A percentile compares a stretch with the other conserved stretches of the same genome.
Conservation (phyloP, 306 rosid species). For the Sicyos edulis region DNA sequence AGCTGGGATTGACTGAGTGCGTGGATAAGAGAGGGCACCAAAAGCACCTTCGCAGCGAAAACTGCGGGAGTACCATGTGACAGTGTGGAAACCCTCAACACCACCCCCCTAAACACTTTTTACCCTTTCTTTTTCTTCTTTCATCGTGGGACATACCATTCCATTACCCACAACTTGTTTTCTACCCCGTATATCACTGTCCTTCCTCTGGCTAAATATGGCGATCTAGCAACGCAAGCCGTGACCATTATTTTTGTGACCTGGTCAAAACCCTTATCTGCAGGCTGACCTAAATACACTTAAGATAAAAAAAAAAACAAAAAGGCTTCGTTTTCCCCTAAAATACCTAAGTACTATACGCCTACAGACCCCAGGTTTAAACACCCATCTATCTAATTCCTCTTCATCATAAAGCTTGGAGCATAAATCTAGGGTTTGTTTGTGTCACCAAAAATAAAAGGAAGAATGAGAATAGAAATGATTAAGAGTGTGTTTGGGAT, state of each 20-base stretch:
- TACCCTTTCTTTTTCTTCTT: neutral
- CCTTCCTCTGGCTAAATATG: neutral
- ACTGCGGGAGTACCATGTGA: slow-evolving; percentile 88
- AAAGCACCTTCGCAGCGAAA: slow-evolving; percentile 55
- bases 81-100: slow-evolving; percentile 19
- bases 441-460: too few species aligned
- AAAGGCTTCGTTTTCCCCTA: neutral
- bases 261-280: slow-evolving; percentile 7
- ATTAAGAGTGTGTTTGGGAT: too few species aligned
- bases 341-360: too few species aligned
- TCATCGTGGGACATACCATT: neutral
- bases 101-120: slow-evolving; percentile 54
- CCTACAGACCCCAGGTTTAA: neutral
- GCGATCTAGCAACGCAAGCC: neutral
- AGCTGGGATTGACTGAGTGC: slow-evolving; percentile 20
- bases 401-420: neutral
- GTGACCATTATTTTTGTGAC: neutral
- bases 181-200: neutral
- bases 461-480: too few species aligned
- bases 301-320: neutral
- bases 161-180: slow-evolving; percentile 4
- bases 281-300: neutral
- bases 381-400: neutral
- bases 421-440: too few species aligned
- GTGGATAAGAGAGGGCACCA: slow-evolving; percentile 31